Base-by-base conservation (phyloP, 768 basidiomycete species). In the Serendipita sp. region DNA sequence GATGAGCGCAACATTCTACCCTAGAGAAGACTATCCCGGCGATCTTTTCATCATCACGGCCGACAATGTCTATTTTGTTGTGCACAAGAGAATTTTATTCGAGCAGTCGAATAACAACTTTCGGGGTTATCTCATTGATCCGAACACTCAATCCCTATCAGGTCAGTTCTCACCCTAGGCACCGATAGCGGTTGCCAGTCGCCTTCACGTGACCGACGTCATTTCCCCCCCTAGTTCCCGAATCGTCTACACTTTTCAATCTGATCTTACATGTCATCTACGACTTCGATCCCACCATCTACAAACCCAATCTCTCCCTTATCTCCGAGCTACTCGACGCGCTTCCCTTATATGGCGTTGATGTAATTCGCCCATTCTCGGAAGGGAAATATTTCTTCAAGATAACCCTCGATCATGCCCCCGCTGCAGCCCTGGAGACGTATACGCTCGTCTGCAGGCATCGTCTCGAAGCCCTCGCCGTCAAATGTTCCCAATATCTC, bases 31-130 rank as follows among this genome's bases (percentile, higher is more conserved):
- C 31, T 31, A 58, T 20, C 53, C 53, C 9, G 31, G 24, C 9
- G 85, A 91, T 69, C 66, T 82, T 45, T 76, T 85, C 66, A 72
- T 89, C 58, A 74, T 89, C 62, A 83, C 87, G 2, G 77, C 81
- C 30, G 90, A 92, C 69, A 78, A 80, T 17, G 87, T 92, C 42
- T 89, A 89, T 72, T 92, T 92, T 77, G 90, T 90, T 69, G 84
- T 84, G 3, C 87, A 90, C 70, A 74, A 77, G 0, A 74, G 81
- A 44, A 67, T 81, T 60, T 74, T 91, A 44, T 75, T 85, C 38
- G 68, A 72, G 2, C 78, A 75, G 11, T 91, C 90, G 13, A 73
- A 74, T 33, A 91, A 89, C 66, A 73, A 71, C 13, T 90, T 90
- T 72, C 7, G 38, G 14, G 77, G 79, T 50, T 74, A 77, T 3